Percentiles rank a stretch among this genome's conserved stretches.
phyloP scores from a whole-genome alignment of 495 filamentous ascomycete species.

The Patellaria atrata region DNA sequence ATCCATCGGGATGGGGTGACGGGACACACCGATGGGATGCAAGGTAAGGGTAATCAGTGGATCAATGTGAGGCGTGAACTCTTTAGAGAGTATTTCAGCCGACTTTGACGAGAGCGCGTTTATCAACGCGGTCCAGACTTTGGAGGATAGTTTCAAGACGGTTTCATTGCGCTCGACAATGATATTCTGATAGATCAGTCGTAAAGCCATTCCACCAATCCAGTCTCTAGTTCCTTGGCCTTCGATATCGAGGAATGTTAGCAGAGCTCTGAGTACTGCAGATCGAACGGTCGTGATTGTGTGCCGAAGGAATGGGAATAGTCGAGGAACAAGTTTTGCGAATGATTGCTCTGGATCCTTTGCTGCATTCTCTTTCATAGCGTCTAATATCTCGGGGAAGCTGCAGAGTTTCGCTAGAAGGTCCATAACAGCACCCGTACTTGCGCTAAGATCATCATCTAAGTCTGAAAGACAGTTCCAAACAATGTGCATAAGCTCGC shows the following conservation, averaged over 20 bases:
- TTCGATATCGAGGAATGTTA: conserved; percentile 80
- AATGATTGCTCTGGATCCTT: conserved; percentile 77
- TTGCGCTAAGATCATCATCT: conserved; percentile 90
- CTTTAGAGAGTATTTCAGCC: conserved; percentile 43
- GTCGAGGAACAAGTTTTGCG: conserved; percentile 74
- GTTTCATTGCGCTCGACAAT: conserved; percentile 81
- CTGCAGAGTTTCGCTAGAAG: conserved; percentile 88
- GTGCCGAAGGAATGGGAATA: conserved; percentile 92
- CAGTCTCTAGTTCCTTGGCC: conserved; percentile 74
- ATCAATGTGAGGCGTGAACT: conserved; percentile 56
- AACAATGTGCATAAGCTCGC: conserved; percentile 77
- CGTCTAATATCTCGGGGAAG: conserved; percentile 80
- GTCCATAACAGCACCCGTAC: conserved; percentile 96
- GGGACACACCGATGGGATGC: conserved; percentile 80
- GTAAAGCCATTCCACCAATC: conserved; percentile 78
- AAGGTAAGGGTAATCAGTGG: conserved; percentile 66
- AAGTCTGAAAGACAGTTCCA: conserved; percentile 95
- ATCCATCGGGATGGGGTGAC: conserved; percentile 83
- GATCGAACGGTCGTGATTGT: conserved; percentile 91
- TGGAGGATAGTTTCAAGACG: conserved; percentile 61
- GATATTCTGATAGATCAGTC: conserved; percentile 86
- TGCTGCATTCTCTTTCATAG: conserved; percentile 83
- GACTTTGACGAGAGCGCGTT: conserved; percentile 6
- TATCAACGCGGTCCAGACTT: conserved; percentile 74
- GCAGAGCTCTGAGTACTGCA: conserved; percentile 79